Base-by-base conservation (phyloP, 768 basidiomycete genomes). In the Pseudohyphozyma bogoriensis region DNA sequence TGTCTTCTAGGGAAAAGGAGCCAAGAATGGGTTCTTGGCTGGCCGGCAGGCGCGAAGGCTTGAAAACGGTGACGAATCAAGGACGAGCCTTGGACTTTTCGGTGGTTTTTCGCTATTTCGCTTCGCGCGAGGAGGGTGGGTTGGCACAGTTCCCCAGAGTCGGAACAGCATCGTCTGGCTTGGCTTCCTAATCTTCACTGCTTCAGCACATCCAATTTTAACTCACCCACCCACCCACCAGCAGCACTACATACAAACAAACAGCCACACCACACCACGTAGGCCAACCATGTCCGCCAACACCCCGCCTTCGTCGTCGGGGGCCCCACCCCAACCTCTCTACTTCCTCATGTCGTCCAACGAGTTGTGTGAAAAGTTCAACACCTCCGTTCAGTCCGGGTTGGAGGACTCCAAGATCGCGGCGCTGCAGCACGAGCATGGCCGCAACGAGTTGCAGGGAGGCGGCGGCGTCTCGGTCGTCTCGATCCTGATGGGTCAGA, bases 401-500 rank as follows among this genome's bases (percentile, higher is more conserved):
- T 28, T 66, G 18, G 15, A 24, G 11, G 15, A 22, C 4, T 13
- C 11, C 29, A 58, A 40, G 9, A 47, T 49, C 18, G 40, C 40
- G 18, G 11, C 45, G n/a, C 51, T 57, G 7, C 65, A 54, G 20
- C 20, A 35, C 15, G 44, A 58, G 16, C 55, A 66, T 42, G 65
- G 65, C 0, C 58, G 55, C 10, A 66, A 66, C 55, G 58, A 66
- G 37, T 47, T 66, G 12, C 12, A 20, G 3, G 64, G 65, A 13
- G 57, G 65, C 3, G 54, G 54, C 9, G 65, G 65, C 26, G 62
- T 66, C 42, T 70, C 67, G 13, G 37, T 66, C 9, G 56, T 67
- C 55, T 68, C 65, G 26, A 74, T 74, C 46, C 55, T 73, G 28
- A 61, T 58, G 1, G 68, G 73, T 16, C 73, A 74, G 57, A 37